Conservation (phyloP, 1,284 basidiomycete species). For the Laetiporus sulphureus region DNA sequence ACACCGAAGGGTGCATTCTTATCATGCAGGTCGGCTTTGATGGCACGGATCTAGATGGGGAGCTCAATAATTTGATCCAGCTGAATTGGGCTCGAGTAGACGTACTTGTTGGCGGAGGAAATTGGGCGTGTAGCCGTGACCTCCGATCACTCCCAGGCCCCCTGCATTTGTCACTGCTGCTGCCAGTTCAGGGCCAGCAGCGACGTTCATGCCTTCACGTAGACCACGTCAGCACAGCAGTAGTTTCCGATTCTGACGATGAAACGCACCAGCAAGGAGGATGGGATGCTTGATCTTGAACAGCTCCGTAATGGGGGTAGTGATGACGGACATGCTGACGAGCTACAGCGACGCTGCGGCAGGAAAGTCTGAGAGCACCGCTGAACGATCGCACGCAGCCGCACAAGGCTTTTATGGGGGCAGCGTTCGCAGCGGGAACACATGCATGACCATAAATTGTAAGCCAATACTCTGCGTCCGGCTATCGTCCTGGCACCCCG, state of each 20-base stretch:
- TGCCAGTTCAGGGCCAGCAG: constrained; percentile 81
- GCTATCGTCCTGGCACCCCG: background rate
- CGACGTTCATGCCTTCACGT: constrained; percentile 72
- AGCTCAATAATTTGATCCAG: no score
- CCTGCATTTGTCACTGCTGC: constrained; percentile 87
- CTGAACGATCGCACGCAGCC: background rate
- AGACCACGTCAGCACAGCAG: background rate
- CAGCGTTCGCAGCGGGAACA: background rate
- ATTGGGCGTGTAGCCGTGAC: constrained; percentile 76
- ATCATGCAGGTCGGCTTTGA: constrained; percentile 67
- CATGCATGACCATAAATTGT: no score
- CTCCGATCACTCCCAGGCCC: constrained; percentile 84
- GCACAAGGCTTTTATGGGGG: background rate
- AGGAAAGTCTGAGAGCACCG: background rate
- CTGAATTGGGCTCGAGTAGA: no score
- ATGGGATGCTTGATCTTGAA: constrained; percentile 87
- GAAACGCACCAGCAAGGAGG: constrained; percentile 63
- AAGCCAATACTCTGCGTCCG: no score
- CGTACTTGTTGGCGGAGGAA: constrained; percentile 61
- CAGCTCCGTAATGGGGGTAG: constrained; percentile 76
- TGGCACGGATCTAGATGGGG: constrained; percentile 65
- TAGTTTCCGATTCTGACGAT: background rate
- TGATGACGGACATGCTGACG: constrained; percentile 46
- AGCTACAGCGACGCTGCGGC: background rate
- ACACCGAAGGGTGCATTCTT: constrained; percentile 81